Evolutionary conservation across 495 filamentous ascomycete genomes (phyloP).

Genomic region (Rostrohypoxylon terebratum): DNA sequence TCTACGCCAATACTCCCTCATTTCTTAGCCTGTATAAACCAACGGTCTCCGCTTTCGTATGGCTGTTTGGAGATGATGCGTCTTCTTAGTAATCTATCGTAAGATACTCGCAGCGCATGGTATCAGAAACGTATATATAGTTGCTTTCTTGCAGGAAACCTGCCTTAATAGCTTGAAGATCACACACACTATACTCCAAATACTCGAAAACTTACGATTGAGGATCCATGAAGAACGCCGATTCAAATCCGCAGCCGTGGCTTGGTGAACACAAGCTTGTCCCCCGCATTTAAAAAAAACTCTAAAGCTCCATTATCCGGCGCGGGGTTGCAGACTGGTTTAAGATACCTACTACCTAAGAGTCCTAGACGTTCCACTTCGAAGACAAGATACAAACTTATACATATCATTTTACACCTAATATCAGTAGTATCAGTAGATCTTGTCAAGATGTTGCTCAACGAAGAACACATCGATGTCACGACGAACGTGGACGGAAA

Average conservation of each 20-base stretch:
- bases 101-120: background rate
- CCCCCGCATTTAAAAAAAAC: conserved; percentile 31
- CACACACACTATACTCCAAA: background rate
- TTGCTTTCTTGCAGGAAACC: background rate
- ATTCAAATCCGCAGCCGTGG: conserved; percentile 34
- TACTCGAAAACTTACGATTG: background rate
- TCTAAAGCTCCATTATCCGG: conserved; percentile 22
- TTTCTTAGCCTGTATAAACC: conserved; percentile 1
- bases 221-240: conserved; percentile 22
- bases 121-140: background rate
- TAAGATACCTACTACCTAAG: no score
- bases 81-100: conserved; percentile 4
- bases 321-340: conserved; percentile 30
- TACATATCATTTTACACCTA: conserved; percentile 8
- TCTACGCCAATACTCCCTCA: background rate
- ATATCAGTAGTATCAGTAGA: background rate
- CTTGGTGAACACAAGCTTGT: conserved; percentile 16
- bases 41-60: background rate
- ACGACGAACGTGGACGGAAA: conserved; percentile 58
- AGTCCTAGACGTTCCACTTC: conserved; percentile 13
- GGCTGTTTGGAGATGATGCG: background rate
- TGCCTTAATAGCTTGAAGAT: conserved; percentile 3
- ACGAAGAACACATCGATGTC: conserved; percentile 59
- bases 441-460: conserved; percentile 57
- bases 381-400: conserved; percentile 15